phyloP scores from a whole-genome alignment of 2,329 filamentous ascomycete species.

The Tympanopsis confertula region DNA sequence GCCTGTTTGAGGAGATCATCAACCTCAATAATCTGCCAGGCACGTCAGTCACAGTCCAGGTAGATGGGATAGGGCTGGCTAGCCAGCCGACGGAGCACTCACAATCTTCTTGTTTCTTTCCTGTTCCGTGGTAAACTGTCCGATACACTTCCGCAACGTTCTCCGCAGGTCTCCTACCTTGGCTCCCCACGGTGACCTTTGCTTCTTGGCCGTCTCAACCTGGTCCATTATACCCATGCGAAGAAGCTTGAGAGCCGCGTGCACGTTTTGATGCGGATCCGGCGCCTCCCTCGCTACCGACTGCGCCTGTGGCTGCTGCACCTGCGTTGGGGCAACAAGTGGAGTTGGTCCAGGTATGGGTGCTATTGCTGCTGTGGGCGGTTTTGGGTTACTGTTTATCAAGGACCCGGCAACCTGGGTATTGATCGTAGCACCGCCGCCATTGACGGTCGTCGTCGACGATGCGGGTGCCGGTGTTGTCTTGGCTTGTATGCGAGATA shows the following conservation, averaged over 20 bases:
- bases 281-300: constrained; percentile 32
- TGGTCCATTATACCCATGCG: constrained; percentile 33
- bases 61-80: too few relatives aligned
- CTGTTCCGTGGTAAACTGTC: constrained; percentile 59
- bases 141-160: constrained; percentile 59
- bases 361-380: neutral
- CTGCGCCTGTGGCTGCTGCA: too few relatives aligned
- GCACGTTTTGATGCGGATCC: constrained; percentile 57
- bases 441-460: too few relatives aligned
- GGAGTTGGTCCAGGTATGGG: neutral
- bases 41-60: constrained; percentile 4
- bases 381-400: too few relatives aligned
- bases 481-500: too few relatives aligned
- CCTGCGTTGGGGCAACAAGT: neutral
- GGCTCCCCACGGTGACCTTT: constrained; percentile 42
- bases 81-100: too few relatives aligned
- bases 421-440: too few relatives aligned
- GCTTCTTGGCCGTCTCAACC: constrained; percentile 41
- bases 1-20: constrained; percentile 38
- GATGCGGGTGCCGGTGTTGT: neutral
- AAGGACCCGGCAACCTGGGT: too few relatives aligned
- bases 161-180: constrained; percentile 62
- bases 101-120: constrained; percentile 35
- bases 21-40: constrained; percentile 32
- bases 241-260: constrained; percentile 39